A percentile compares a stretch with the other conserved stretches of the same genome.
These are phyloP conservation scores for Lippia alba DNA, from an alignment of 305 asterid genomes.

Conservation along the genomic window DNA sequence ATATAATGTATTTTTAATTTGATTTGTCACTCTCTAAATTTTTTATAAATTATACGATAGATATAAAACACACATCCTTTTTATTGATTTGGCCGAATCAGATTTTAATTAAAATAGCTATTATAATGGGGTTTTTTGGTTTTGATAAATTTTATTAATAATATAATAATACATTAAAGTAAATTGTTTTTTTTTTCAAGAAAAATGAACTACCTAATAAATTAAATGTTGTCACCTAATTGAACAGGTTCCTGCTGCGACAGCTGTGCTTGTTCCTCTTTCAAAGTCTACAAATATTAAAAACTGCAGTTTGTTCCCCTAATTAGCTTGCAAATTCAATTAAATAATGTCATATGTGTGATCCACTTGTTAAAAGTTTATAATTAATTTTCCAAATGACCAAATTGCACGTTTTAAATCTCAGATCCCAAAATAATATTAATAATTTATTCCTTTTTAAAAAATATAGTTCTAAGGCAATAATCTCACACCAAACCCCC, in stretches of 20 bases:
- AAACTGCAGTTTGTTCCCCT: slow-evolving; percentile 38
- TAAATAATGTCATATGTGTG: slow-evolving; percentile 4
- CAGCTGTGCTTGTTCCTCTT: slow-evolving; percentile 41
- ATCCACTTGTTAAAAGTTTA: slow-evolving; percentile 30
- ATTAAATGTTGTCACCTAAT: slow-evolving; percentile 44
- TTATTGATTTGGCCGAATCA: too few relatives aligned
- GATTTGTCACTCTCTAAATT: too few relatives aligned
- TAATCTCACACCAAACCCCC: slow-evolving; percentile 29
- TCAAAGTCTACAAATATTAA: slow-evolving; percentile 29
- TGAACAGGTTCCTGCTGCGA: slow-evolving; percentile 39
- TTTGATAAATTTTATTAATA: too few relatives aligned
- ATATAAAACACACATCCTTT: too few relatives aligned
- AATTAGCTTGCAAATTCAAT: slow-evolving; percentile 37
- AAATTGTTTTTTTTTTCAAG: too few relatives aligned
- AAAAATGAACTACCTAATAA: slow-evolving; percentile 22
- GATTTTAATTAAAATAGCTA: too few relatives aligned
- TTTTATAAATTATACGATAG: too few relatives aligned
- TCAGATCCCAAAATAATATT: slow-evolving; percentile 36
- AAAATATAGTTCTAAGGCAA: slow-evolving; percentile 7
- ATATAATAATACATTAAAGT: too few relatives aligned
- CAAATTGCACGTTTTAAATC: slow-evolving; percentile 40
- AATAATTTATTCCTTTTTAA: too few relatives aligned
- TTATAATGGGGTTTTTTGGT: too few relatives aligned
- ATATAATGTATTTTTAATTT: too few relatives aligned
- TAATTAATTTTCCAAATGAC: slow-evolving; percentile 14